Evolutionary conservation across 305 asterid genomes (phyloP).

Genomic region (Fraxinus nigra): DNA sequence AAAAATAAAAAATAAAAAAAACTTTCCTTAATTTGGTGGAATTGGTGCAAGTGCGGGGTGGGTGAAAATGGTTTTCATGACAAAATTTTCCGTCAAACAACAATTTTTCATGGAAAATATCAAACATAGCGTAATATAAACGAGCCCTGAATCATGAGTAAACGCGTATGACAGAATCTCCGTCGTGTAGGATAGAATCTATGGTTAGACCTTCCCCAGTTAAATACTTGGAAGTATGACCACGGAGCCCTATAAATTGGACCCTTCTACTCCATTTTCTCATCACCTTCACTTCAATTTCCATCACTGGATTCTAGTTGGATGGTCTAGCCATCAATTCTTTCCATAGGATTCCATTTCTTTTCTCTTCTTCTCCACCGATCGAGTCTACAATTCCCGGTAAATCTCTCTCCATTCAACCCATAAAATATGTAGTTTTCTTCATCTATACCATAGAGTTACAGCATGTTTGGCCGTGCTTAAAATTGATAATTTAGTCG

Average conservation of each 20-base stretch:
- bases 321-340: constrained; percentile 20
- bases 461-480: neutral
- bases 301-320: constrained; percentile 1
- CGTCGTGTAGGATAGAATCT: constrained; percentile 20
- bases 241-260: constrained; percentile 32
- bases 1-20: too few species aligned
- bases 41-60: too few species aligned
- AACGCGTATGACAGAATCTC: neutral
- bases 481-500: neutral
- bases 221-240: neutral
- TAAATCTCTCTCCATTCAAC: constrained; percentile 3
- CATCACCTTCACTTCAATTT: constrained; percentile 30
- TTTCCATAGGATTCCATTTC: neutral
- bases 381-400: constrained; percentile 10
- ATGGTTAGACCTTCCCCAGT: constrained; percentile 23
- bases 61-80: too few species aligned
- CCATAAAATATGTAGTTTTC: neutral
- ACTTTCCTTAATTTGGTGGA: too few species aligned
- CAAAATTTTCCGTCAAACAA: too few species aligned
- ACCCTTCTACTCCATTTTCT: constrained; percentile 12
- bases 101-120: too few species aligned
- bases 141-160: neutral
- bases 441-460: neutral
- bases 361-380: neutral
- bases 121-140: too few species aligned